Evolutionary conservation across 352 stramenopile species (phyloP).

Genomic region (Pythium aquatile): DNA sequence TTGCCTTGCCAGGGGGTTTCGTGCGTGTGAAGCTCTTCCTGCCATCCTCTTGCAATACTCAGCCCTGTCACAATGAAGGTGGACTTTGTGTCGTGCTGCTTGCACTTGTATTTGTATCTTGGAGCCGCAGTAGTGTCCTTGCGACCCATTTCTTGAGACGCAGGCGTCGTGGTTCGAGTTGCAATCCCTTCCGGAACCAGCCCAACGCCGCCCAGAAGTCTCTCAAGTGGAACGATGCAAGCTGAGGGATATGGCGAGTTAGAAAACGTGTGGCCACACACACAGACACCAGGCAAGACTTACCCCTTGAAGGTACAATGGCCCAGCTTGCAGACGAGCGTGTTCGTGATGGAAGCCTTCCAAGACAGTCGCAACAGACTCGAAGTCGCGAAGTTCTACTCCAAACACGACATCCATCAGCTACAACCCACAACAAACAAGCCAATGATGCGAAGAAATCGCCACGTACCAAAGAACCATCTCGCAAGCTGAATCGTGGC

Average conservation of each 20-base stretch:
- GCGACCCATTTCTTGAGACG: conserved; percentile 55
- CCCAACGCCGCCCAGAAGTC: conserved; percentile 48
- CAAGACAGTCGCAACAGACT: conserved; percentile 31
- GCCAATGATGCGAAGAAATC: background rate
- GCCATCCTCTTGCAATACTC: too few species aligned
- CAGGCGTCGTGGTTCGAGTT: conserved; percentile 36
- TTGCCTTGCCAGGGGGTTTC: too few species aligned
- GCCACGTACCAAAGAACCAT: conserved; percentile 70
- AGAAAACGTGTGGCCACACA: background rate
- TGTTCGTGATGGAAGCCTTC: background rate
- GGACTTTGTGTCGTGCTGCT: background rate
- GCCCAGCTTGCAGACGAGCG: background rate
- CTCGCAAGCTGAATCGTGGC: conserved; percentile 48
- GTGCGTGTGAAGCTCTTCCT: too few species aligned
- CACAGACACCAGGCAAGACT: background rate
- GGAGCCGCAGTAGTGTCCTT: conserved; percentile 39
- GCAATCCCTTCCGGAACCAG: conserved; percentile 46
- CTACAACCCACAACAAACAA: background rate
- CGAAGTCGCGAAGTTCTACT: conserved; percentile 38
- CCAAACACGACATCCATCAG: background rate
- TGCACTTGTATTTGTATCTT: conserved; percentile 19
- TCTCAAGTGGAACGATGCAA: conserved; percentile 30
- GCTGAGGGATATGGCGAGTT: conserved; percentile 24
- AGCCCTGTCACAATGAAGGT: too few species aligned
- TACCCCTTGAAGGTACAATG: conserved; percentile 40